These are phyloP conservation scores for Sclerotinia trifoliorum DNA, from an alignment of 2,329 filamentous ascomycete genomes.

Conservation along the genomic window DNA sequence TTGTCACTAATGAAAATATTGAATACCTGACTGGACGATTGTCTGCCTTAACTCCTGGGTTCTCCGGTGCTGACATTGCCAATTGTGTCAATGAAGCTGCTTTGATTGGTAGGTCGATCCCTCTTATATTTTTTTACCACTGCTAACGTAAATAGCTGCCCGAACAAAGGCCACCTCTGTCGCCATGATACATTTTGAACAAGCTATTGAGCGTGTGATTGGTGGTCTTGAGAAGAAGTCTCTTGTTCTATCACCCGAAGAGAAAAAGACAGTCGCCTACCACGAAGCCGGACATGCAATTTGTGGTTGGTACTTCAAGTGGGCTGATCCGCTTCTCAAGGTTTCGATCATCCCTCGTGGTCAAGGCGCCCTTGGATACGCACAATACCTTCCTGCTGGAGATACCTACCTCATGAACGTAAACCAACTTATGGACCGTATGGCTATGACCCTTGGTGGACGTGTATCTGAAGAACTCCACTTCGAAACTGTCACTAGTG, in stretches of 20 bases:
- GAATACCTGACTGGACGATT: slow-evolving; percentile 86
- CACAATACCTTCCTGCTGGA: slow-evolving; percentile 88
- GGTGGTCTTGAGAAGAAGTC: slow-evolving; percentile 98
- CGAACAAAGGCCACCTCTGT: slow-evolving; percentile 78
- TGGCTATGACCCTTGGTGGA: slow-evolving; percentile 98
- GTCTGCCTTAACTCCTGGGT: slow-evolving; percentile 89
- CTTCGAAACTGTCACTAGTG: slow-evolving; percentile 93
- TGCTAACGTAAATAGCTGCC: slow-evolving; percentile 63
- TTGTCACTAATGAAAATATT: slow-evolving; percentile 86
- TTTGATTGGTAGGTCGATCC: slow-evolving; percentile 71
- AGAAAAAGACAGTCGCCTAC: slow-evolving; percentile 96
- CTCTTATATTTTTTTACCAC: not conserved
- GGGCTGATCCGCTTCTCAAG: slow-evolving; percentile 95
- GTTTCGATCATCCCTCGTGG: slow-evolving; percentile 98
- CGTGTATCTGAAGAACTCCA: slow-evolving; percentile 95
- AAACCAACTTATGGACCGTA: slow-evolving; percentile 96
- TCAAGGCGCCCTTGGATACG: slow-evolving; percentile 89
- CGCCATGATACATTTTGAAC: slow-evolving; percentile 88
- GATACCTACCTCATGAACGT: slow-evolving; percentile 96
- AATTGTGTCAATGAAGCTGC: slow-evolving; percentile 98
- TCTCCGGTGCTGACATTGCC: slow-evolving; percentile 96
- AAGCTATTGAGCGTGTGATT: slow-evolving; percentile 95
- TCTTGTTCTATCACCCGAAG: slow-evolving; percentile 84
- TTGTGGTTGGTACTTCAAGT: slow-evolving; percentile 96
- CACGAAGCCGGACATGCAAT: slow-evolving; percentile 98